These are phyloP conservation scores for Acanthamoeba triangularis DNA, from an alignment of 208 protist genomes.

Conservation along the genomic window DNA sequence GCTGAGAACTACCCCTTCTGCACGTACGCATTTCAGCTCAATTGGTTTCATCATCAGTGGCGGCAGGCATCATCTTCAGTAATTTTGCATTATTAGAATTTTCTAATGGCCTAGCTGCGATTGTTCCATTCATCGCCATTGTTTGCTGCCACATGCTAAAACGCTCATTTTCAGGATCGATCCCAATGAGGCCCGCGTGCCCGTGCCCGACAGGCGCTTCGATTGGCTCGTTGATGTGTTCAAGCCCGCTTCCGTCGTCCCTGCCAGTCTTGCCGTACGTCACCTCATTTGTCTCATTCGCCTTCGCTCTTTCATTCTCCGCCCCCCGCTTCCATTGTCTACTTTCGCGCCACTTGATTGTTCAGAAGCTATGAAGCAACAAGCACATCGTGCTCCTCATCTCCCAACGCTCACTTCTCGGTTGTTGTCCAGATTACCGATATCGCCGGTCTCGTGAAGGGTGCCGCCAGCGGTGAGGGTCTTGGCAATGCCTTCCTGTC, in stretches of 20 bases:
- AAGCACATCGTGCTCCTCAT: neutral
- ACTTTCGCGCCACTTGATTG: neutral
- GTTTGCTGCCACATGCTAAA: neutral
- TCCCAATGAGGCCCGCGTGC: slow-evolving; percentile 91
- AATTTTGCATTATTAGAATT: too few relatives aligned
- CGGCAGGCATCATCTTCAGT: neutral
- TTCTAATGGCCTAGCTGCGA: too few relatives aligned
- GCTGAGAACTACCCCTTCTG: slow-evolving; percentile 99
- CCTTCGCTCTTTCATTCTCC: neutral
- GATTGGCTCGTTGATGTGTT: slow-evolving; percentile 97
- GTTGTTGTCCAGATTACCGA: slow-evolving; percentile 93
- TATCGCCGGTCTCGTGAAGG: slow-evolving; percentile 99
- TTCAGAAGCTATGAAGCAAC: too few relatives aligned
- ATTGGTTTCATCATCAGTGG: slow-evolving; percentile 3
- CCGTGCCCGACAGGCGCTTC: slow-evolving; percentile 98
- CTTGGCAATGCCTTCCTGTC: slow-evolving; percentile 99
- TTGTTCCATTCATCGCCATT: too few relatives aligned
- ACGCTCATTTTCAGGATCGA: slow-evolving; percentile 41
- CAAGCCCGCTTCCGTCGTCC: slow-evolving; percentile 97
- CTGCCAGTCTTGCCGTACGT: slow-evolving; percentile 91
- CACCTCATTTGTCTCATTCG: slow-evolving; percentile 81
- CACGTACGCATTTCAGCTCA: slow-evolving; percentile 95
- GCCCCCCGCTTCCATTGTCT: neutral
- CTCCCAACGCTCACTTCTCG: neutral
- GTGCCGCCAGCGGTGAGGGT: slow-evolving; percentile 97